phyloP scores from a whole-genome alignment of 2,329 filamentous ascomycete species.

The Penicillium brasilianum region DNA sequence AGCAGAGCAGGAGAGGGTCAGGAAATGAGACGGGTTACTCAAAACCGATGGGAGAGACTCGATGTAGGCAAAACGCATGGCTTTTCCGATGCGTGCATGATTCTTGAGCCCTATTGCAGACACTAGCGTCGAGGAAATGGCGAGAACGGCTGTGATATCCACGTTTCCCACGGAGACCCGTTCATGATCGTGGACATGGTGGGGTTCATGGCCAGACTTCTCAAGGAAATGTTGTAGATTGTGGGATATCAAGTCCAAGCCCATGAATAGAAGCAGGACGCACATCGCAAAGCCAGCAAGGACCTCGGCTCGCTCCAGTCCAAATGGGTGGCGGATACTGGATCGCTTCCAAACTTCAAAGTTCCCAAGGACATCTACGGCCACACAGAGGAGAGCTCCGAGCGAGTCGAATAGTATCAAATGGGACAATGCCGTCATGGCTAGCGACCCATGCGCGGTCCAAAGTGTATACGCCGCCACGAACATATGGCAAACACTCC shows the following conservation, averaged over 20 bases:
- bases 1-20: slow-evolving; percentile 85
- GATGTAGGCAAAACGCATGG: slow-evolving; percentile 85
- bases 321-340: slow-evolving; percentile 91
- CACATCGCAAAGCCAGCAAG: slow-evolving; percentile 95
- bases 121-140: slow-evolving; percentile 80
- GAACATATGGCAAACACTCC: slow-evolving; percentile 86
- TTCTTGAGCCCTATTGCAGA: slow-evolving; percentile 88
- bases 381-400: slow-evolving; percentile 87
- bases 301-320: slow-evolving; percentile 87
- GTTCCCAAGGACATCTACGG: slow-evolving; percentile 90
- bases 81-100: slow-evolving; percentile 87
- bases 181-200: slow-evolving; percentile 70
- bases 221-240: slow-evolving; percentile 93
- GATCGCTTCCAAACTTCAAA: slow-evolving; percentile 97
- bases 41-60: slow-evolving; percentile 82
- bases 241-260: slow-evolving; percentile 92
- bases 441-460: slow-evolving; percentile 81
- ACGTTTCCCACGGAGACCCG: slow-evolving; percentile 75
- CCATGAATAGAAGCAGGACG: slow-evolving; percentile 95
- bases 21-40: slow-evolving; percentile 91
- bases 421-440: slow-evolving; percentile 90
- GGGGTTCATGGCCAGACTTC: slow-evolving; percentile 72
- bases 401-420: slow-evolving; percentile 94
- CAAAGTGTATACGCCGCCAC: slow-evolving; percentile 86
- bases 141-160: slow-evolving; percentile 79